phyloP scores from a whole-genome alignment of 2,329 filamentous ascomycete genomes.

The Pseudogymnoascus sp. region DNA sequence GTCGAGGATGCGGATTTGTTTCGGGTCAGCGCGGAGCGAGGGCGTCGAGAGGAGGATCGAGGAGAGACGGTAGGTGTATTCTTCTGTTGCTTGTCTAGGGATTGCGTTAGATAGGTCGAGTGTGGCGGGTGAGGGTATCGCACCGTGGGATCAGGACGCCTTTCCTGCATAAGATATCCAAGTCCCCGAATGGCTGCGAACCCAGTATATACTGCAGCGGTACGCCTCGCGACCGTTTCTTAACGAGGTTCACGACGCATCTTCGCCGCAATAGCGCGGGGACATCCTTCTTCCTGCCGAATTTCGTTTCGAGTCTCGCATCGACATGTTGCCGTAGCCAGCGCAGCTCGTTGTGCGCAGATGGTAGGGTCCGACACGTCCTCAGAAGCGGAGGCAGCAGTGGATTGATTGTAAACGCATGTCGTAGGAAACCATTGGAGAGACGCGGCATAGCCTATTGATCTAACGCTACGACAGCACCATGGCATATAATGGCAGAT shows the following conservation, averaged over 20 bases:
- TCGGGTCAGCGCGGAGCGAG: neutral
- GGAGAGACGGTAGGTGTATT: constrained; percentile 54
- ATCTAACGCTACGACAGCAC: neutral
- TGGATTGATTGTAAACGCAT: constrained; percentile 46
- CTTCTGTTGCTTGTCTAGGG: constrained; percentile 59
- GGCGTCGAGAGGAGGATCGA: neutral
- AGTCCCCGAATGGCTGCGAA: constrained; percentile 75
- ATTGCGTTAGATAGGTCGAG: constrained; percentile 11
- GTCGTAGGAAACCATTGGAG: constrained; percentile 47
- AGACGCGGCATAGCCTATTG: constrained; percentile 52
- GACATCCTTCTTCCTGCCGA: constrained; percentile 19
- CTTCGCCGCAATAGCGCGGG: neutral
- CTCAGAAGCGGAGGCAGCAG: constrained; percentile 55
- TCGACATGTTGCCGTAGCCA: constrained; percentile 62
- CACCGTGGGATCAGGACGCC: constrained; percentile 82
- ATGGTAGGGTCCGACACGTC: constrained; percentile 54
- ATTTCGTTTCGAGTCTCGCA: neutral
- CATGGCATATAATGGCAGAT: neutral
- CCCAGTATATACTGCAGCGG: constrained; percentile 89
- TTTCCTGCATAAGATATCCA: constrained; percentile 68
- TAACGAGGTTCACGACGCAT: constrained; percentile 38
- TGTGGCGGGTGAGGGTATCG: constrained; percentile 15
- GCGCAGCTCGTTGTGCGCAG: constrained; percentile 61
- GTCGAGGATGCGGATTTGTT: constrained; percentile 57
- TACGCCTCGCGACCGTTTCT: constrained; percentile 50